phyloP scores from a whole-genome alignment of 768 basidiomycete species.

The Trametes elegans region DNA sequence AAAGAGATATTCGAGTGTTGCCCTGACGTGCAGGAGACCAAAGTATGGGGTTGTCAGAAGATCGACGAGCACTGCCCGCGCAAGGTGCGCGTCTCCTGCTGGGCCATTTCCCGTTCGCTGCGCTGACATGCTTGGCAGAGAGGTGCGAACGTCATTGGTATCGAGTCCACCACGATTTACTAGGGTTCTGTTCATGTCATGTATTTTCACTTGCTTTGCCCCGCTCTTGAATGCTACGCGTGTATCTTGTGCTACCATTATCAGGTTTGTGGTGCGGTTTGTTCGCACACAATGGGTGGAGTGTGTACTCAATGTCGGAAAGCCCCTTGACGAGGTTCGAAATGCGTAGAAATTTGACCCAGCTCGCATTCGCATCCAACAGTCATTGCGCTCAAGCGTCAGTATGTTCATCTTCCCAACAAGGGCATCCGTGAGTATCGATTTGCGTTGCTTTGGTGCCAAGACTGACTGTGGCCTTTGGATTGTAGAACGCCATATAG shows the following conservation, averaged over 20 bases:
- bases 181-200: background rate
- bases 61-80: constrained; percentile 45
- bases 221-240: background rate
- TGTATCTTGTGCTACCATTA: background rate
- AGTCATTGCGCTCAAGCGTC: too few species aligned
- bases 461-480: too few species aligned
- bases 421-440: too few species aligned
- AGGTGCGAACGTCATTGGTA: constrained; percentile 8
- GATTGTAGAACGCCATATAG: too few species aligned
- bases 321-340: too few species aligned
- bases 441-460: too few species aligned
- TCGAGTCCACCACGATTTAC: constrained; percentile 5
- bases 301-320: too few species aligned
- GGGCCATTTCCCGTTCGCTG: background rate
- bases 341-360: too few species aligned
- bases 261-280: too few species aligned
- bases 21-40: constrained; percentile 41
- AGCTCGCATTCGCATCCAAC: too few species aligned
- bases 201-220: background rate
- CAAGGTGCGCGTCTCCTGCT: constrained; percentile 38
- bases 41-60: constrained; percentile 54
- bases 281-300: too few species aligned
- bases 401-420: too few species aligned
- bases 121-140: constrained; percentile 1
- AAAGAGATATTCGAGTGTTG: constrained; percentile 59